These are phyloP conservation scores for Tubosaeta sp. DNA, from an alignment of 768 basidiomycete species.

Conservation along the genomic window DNA sequence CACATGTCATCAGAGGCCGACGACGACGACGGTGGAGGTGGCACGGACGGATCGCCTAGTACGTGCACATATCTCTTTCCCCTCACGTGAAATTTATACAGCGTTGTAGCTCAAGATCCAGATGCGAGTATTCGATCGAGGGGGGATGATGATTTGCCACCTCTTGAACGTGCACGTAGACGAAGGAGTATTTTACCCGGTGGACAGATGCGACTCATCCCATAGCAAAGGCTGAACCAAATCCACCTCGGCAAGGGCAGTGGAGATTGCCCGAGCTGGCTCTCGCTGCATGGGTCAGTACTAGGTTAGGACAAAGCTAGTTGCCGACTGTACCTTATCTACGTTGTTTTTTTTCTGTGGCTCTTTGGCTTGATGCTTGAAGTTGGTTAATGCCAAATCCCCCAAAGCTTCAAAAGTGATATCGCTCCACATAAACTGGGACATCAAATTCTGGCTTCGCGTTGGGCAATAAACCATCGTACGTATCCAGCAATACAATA, in stretches of 20 bases:
- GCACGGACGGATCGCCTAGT: slow-evolving; percentile 19
- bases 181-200: slow-evolving; percentile 37
- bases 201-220: slow-evolving; percentile 26
- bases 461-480: no score
- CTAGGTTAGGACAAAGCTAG: background rate
- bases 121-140: slow-evolving; percentile 21
- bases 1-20: slow-evolving; percentile 26
- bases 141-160: slow-evolving; percentile 60
- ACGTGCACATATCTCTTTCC: slow-evolving; percentile 7
- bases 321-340: slow-evolving; percentile 2
- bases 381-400: background rate
- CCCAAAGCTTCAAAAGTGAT: no score
- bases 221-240: background rate
- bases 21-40: slow-evolving; percentile 29
- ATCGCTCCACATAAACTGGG: background rate
- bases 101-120: slow-evolving; percentile 19
- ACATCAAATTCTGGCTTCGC: no score
- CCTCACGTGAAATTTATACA: background rate
- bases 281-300: background rate
- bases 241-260: background rate
- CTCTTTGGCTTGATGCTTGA: background rate
- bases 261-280: background rate
- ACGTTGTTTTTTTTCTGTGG: background rate
- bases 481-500: no score
- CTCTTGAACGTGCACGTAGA: slow-evolving; percentile 65